phyloP scores from a whole-genome alignment of 192 early-diverging fungal genomes.

The Coemansia sp. region DNA sequence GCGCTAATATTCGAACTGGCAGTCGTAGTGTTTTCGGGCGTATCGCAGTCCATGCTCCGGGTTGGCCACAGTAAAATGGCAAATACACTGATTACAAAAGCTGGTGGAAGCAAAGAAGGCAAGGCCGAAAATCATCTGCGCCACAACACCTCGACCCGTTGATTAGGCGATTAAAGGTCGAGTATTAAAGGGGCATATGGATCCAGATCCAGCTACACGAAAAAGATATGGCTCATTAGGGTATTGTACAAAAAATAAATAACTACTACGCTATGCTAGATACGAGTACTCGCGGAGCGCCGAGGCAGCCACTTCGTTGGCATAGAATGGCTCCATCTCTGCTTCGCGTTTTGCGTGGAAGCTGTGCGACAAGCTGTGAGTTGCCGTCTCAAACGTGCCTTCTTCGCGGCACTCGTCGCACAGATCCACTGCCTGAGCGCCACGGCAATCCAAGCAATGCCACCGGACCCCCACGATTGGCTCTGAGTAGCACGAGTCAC shows the following conservation, averaged over 20 bases:
- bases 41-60: background rate
- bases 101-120: background rate
- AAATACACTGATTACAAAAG: background rate
- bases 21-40: too few relatives aligned
- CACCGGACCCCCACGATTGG: constrained; percentile 71
- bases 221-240: background rate
- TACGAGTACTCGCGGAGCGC: constrained; percentile 52
- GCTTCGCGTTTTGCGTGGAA: constrained; percentile 37
- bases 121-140: background rate
- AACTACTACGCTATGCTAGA: constrained; percentile 20
- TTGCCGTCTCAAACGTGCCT: constrained; percentile 51
- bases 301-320: constrained; percentile 41
- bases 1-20: constrained; percentile 2
- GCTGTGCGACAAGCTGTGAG: constrained; percentile 28
- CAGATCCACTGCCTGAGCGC: constrained; percentile 63
- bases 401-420: constrained; percentile 65
- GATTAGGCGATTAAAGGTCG: background rate
- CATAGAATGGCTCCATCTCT: constrained; percentile 53
- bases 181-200: background rate
- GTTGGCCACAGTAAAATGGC: background rate
- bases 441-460: constrained; percentile 64
- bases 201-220: background rate
- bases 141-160: background rate
- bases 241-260: background rate
- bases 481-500: constrained; percentile 68